phyloP scores from a whole-genome alignment of 768 basidiomycete species.

The Phaffia australis region DNA sequence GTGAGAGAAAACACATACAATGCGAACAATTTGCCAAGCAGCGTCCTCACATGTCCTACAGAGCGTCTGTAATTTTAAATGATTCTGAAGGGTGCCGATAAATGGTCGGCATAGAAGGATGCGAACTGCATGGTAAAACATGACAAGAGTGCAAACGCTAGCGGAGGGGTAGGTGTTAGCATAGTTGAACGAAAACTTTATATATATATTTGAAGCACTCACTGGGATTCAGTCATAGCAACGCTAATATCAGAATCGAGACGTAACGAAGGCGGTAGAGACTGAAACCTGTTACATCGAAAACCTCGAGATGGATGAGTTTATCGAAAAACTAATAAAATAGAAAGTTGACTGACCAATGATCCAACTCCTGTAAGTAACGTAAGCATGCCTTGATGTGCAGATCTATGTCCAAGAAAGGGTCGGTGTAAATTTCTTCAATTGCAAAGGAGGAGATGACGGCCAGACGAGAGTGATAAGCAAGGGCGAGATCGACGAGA shows the following conservation, averaged over 20 bases:
- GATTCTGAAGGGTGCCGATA: neutral
- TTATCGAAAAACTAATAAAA: neutral
- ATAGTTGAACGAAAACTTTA: neutral
- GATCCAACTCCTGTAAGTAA: neutral
- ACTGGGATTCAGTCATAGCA: neutral
- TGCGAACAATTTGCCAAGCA: neutral
- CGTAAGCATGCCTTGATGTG: neutral
- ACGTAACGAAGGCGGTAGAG: neutral
- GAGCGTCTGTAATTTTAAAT: neutral
- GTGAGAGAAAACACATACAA: neutral
- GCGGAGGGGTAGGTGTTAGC: neutral
- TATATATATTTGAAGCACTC: neutral
- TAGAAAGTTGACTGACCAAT: neutral
- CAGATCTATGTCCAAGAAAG: neutral
- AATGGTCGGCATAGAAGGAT: constrained; percentile 3
- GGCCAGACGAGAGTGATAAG: neutral
- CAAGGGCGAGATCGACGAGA: neutral
- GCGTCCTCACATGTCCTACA: neutral
- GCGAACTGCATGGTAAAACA: constrained; percentile 4
- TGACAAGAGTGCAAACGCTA: neutral
- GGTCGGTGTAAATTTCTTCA: neutral
- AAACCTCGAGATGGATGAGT: no score
- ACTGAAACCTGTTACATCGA: neutral
- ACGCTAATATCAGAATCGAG: neutral
- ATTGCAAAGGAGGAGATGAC: neutral